phyloP scores from a whole-genome alignment of 73 alveolate species.

The Symbiodinium natans region DNA sequence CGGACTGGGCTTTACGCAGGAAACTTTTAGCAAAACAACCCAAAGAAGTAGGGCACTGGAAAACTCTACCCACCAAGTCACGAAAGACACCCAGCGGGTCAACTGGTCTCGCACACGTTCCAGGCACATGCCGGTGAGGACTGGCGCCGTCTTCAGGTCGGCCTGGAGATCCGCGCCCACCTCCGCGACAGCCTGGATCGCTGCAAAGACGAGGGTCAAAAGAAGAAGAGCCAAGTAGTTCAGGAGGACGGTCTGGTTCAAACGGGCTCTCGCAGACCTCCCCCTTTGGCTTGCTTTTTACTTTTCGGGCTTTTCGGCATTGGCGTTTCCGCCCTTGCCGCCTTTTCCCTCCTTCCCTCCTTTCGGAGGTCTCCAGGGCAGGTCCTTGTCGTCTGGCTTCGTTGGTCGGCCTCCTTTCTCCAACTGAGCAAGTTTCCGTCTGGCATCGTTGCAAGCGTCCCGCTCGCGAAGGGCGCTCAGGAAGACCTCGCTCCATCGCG shows the following conservation, averaged over 20 bases:
- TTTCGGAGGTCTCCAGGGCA: not conserved
- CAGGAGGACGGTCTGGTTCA: too few relatives aligned
- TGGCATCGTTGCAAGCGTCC: constrained; percentile 12
- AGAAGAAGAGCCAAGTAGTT: not conserved
- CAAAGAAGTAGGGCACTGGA: not conserved
- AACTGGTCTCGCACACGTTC: not conserved
- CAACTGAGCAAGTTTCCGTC: not conserved
- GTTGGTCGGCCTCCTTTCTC: not conserved
- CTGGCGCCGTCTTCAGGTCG: not conserved
- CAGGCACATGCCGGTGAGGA: not conserved
- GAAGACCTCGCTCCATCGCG: constrained; percentile 20
- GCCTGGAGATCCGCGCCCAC: not conserved
- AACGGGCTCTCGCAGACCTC: too few relatives aligned
- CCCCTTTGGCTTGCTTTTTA: too few relatives aligned
- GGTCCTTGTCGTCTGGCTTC: not conserved
- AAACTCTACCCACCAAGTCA: too few relatives aligned
- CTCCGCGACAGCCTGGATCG: too few relatives aligned
- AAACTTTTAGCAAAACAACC: not conserved
- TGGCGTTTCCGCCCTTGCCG: not conserved
- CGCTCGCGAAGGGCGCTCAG: not conserved
- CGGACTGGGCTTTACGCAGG: not conserved
- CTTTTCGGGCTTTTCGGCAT: not conserved
- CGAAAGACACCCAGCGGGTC: not conserved
- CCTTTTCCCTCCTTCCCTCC: not conserved
- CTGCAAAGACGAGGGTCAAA: not conserved